These are phyloP conservation scores for Avena insularis DNA, from an alignment of 176 grass and related monocot genomes.

Conservation along the genomic window DNA sequence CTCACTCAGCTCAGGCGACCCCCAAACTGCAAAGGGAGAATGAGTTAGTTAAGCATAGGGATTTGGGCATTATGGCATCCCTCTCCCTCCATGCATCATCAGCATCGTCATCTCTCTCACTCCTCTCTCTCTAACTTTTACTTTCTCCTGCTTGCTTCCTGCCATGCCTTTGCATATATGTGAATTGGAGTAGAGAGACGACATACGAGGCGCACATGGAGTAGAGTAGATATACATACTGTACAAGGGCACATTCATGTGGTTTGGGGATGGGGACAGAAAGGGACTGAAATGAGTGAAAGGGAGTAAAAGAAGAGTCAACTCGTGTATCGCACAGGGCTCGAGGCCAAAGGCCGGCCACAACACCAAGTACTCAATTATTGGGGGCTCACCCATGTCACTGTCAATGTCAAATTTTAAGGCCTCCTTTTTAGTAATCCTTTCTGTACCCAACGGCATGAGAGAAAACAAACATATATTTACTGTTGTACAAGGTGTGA, in stretches of 20 bases:
- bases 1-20: slow-evolving; percentile 49
- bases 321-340: slow-evolving; percentile 92
- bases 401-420: slow-evolving; percentile 62
- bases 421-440: slow-evolving; percentile 50
- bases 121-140: neutral
- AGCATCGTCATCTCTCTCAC: neutral
- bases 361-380: slow-evolving; percentile 64
- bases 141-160: slow-evolving; percentile 17
- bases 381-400: slow-evolving; percentile 64
- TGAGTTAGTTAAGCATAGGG: slow-evolving; percentile 88
- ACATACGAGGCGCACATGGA: neutral
- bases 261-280: slow-evolving; percentile 75
- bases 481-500: neutral
- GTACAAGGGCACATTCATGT: slow-evolving; percentile 52
- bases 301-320: slow-evolving; percentile 86
- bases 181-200: slow-evolving; percentile 1
- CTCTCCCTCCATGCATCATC: neutral
- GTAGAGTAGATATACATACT: slow-evolving; percentile 14
- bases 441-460: slow-evolving; percentile 22
- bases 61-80: slow-evolving; percentile 67
- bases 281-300: slow-evolving; percentile 84
- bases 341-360: slow-evolving; percentile 57
- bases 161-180: neutral
- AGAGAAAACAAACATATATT: neutral
- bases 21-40: slow-evolving; percentile 62